Conservation (phyloP, 2,329 filamentous ascomycete genomes). For the Alternaria ventricosa region DNA sequence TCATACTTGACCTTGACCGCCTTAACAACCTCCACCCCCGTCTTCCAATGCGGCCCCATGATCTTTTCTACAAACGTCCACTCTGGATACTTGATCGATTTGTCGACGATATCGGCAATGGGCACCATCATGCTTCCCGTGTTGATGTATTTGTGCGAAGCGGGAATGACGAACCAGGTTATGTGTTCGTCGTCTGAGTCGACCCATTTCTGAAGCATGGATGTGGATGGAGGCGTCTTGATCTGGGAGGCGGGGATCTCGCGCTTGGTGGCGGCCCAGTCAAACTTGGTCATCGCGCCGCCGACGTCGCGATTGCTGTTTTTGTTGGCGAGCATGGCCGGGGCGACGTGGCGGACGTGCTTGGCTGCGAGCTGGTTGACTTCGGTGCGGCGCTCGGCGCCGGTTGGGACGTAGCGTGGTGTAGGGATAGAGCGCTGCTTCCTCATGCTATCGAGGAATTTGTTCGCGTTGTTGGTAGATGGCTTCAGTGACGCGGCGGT, state of each 20-base stretch:
- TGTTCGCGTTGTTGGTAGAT: neutral
- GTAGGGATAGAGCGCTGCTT: neutral
- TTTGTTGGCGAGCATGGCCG: neutral
- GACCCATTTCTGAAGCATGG: neutral
- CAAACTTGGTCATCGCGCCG: neutral
- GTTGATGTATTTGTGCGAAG: neutral
- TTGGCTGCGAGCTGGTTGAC: neutral
- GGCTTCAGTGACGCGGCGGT: neutral
- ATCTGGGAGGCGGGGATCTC: neutral
- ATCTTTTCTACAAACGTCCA: neutral
- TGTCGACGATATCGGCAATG: neutral
- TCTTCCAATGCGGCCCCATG: neutral
- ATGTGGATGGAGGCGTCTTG: neutral
- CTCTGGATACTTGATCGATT: neutral
- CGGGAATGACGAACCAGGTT: neutral
- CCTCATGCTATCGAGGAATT: neutral
- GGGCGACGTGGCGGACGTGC: neutral
- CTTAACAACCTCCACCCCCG: neutral
- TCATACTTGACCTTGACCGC: neutral
- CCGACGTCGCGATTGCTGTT: neutral
- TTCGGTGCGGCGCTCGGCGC: neutral
- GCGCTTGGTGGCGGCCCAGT: accelerated
- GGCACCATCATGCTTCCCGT: neutral
- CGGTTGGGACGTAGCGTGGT: neutral
- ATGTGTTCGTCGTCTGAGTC: neutral